Evolutionary conservation across 768 basidiomycete species (phyloP), one percentile per base, ranked within the genome.

Genomic region (Cystobasidium onofrii): DNA sequence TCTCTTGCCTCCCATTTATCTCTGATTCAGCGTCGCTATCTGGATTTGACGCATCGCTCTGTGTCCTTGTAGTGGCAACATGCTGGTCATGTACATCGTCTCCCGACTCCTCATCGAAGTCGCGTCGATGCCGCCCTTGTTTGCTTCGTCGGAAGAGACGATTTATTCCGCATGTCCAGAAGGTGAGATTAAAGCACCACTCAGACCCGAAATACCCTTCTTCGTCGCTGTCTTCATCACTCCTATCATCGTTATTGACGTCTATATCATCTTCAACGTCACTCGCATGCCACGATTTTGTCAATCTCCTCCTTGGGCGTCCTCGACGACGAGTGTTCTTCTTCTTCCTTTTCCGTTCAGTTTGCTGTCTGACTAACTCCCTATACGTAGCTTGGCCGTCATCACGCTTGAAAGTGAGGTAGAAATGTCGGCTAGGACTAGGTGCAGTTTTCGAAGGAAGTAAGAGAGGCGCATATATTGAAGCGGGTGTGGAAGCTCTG

Each of bases 391-490:
- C 33, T 34, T 55, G 50, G 27, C 52, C 41, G 18, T 71, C 25
- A n/a, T 36, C 54, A n/a, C 54, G 52, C 18, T 36, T n/a, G 34
- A 71, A 71, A 10, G 69, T 71, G 23, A 71, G 55, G 55, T 71
- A 71, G 15, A 55, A 61, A 15, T 34, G 33, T 31, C 69, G 50
- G 25, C 54, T 60, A 12, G 69, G 69, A 23, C 54, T 57, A 17
- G 69, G 69, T 7, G 69, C 69, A 4, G 69, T 71, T 34, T 55
- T 60, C 33, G 36, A 41, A 27, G 69, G 69, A 7, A 57, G 50
- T 23, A 71, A 44, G 15, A 71, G 69, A 36, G 69, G 69, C 12
- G 69, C 69, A 44, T 71, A 71, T 7, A 71, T 34, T 2, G 69
- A 71, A 15, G 50, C 55, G 20, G 69, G 69, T 10, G 52, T 71